phyloP scores from a whole-genome alignment of 345 rosid species.

The Arabidopsis arenosa region DNA sequence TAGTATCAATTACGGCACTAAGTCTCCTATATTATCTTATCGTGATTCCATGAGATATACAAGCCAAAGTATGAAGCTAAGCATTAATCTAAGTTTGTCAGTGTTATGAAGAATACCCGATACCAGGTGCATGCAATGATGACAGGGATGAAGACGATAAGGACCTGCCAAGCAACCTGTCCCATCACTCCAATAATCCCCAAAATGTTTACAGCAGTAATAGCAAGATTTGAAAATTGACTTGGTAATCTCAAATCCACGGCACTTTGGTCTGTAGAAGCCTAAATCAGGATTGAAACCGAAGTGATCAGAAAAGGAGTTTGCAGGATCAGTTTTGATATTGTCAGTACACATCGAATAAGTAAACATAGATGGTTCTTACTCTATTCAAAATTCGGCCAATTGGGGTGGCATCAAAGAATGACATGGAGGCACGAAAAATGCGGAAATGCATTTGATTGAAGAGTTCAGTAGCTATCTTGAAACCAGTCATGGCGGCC shows the following conservation, averaged over 20 bases:
- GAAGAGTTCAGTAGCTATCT: constrained; percentile 72
- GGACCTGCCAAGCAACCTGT: constrained; percentile 86
- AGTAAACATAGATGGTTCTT: constrained; percentile 34
- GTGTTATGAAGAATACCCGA: constrained; percentile 57
- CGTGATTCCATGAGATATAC: constrained; percentile 7
- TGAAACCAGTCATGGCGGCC: constrained; percentile 58
- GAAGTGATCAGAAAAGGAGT: constrained; percentile 22
- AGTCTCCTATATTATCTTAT: neutral
- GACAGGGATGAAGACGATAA: constrained; percentile 68
- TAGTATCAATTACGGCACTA: neutral
- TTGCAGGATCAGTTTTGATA: neutral
- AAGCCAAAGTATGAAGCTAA: constrained; percentile 21
- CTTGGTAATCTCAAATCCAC: constrained; percentile 60
- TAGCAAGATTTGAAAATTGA: constrained; percentile 50
- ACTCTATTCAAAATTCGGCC: constrained; percentile 74
- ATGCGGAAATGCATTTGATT: constrained; percentile 60
- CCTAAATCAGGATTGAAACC: constrained; percentile 53
- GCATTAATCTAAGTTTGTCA: constrained; percentile 16
- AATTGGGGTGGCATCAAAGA: constrained; percentile 79
- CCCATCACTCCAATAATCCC: constrained; percentile 76
- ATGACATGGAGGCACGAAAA: constrained; percentile 77
- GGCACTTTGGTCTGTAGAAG: constrained; percentile 82
- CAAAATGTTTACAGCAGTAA: constrained; percentile 59
- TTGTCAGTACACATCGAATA: neutral
- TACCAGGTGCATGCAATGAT: constrained; percentile 64